phyloP scores from a whole-genome alignment of 306 rosid genomes.

The Casuarina cunninghamiana region DNA sequence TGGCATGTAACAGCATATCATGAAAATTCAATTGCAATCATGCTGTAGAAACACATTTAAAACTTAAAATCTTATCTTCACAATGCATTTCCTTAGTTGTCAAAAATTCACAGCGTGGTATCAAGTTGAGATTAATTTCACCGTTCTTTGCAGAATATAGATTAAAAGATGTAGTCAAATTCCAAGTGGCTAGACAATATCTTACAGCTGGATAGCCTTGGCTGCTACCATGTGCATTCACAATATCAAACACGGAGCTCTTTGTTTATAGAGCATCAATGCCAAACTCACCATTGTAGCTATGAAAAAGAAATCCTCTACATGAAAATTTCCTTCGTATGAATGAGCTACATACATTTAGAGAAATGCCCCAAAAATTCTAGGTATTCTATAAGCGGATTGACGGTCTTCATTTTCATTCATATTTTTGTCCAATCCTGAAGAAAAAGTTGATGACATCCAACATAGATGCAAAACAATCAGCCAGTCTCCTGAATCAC shows the following conservation, averaged over 20 bases:
- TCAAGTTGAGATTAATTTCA: no score
- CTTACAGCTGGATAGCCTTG: no score
- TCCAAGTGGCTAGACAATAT: no score
- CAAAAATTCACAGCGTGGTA: no score
- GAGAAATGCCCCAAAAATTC: neutral
- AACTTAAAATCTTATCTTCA: no score
- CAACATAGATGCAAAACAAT: conserved; percentile 9
- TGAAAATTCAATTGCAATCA: no score
- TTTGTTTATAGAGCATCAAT: neutral
- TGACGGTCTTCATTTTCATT: neutral
- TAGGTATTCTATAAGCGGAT: neutral
- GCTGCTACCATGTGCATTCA: neutral
- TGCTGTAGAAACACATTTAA: no score
- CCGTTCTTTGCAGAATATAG: no score
- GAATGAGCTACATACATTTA: neutral
- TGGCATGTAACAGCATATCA: no score
- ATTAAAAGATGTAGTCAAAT: no score
- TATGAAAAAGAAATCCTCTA: neutral
- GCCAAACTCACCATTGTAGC: neutral
- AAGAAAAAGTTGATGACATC: neutral
- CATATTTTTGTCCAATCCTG: conserved; percentile 7
- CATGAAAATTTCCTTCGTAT: no score
- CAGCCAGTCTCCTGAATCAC: conserved; percentile 26
- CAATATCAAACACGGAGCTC: neutral
- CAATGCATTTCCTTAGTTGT: no score